phyloP scores from a whole-genome alignment of 805 yeast species.

The Cyberlindnera xylosilytica region DNA sequence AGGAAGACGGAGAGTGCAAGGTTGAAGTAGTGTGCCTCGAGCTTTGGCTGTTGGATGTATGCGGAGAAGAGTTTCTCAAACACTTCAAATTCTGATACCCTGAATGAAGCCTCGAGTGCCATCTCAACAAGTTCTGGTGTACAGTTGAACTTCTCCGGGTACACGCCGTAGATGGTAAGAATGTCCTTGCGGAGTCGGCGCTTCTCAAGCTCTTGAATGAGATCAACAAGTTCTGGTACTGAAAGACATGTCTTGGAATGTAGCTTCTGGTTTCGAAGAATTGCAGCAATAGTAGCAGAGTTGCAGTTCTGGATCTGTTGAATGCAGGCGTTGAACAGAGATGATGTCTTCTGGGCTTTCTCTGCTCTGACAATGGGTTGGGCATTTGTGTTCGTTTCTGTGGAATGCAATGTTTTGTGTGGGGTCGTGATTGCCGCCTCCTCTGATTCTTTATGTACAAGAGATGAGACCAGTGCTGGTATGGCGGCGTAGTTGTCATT shows the following conservation, averaged over 20 bases:
- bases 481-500: conserved; percentile 5
- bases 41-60: conserved; percentile 18
- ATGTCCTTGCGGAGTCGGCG: neutral
- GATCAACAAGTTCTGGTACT: conserved; percentile 1
- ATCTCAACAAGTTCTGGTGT: conserved; percentile 1
- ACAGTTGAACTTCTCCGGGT: neutral
- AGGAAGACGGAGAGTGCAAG: conserved; percentile 22
- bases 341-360: too few species aligned
- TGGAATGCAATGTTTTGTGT: too few species aligned
- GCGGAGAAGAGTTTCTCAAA: conserved; percentile 21
- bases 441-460: conserved; percentile 4
- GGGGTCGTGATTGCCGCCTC: neutral
- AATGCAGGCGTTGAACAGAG: too few species aligned
- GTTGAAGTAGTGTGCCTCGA: conserved; percentile 17
- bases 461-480: conserved; percentile 1
- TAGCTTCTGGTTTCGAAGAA: too few species aligned
- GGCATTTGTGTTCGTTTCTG: too few species aligned
- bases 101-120: conserved; percentile 7
- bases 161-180: conserved; percentile 2
- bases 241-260: too few species aligned
- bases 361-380: too few species aligned
- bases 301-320: too few species aligned
- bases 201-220: neutral
- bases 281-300: too few species aligned
- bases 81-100: conserved; percentile 1